Conservation (phyloP, 148 eudicot species). For the Cornus kousa region DNA sequence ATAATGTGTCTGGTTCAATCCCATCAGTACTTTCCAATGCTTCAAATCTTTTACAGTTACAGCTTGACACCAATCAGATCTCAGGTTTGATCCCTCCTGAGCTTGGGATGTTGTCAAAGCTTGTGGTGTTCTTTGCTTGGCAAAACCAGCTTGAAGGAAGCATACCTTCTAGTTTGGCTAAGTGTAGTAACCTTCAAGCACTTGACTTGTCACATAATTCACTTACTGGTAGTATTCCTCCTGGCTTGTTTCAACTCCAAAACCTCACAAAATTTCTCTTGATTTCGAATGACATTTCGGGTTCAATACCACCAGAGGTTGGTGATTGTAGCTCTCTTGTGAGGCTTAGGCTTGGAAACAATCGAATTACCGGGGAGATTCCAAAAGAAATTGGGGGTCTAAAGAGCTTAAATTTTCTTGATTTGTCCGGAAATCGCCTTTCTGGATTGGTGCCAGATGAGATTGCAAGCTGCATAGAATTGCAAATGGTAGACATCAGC, state of each 20-base stretch:
- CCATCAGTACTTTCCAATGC: slow-evolving; percentile 56
- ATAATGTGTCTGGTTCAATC: slow-evolving; percentile 75
- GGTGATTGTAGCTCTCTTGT: slow-evolving; percentile 48
- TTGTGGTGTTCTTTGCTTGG: slow-evolving; percentile 75
- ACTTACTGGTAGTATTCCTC: slow-evolving; percentile 60
- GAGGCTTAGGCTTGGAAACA: slow-evolving; percentile 48
- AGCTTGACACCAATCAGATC: slow-evolving; percentile 69
- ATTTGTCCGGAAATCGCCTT: slow-evolving; percentile 59
- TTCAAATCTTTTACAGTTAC: slow-evolving; percentile 48
- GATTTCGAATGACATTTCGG: slow-evolving; percentile 72
- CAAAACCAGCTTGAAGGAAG: slow-evolving; percentile 75
- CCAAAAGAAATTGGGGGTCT: slow-evolving; percentile 63
- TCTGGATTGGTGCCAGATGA: slow-evolving; percentile 62
- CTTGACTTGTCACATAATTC: slow-evolving; percentile 69
- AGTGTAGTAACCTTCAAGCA: slow-evolving; percentile 50
- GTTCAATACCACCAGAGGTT: slow-evolving; percentile 52
- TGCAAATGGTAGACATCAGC: slow-evolving; percentile 66
- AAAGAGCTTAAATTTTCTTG: slow-evolving; percentile 61
- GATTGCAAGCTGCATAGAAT: slow-evolving; percentile 56
- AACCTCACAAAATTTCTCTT: slow-evolving; percentile 70
- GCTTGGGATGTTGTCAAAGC: slow-evolving; percentile 46
- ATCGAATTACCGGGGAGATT: slow-evolving; percentile 51
- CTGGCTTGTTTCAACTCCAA: slow-evolving; percentile 48
- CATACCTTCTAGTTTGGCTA: slow-evolving; percentile 53
- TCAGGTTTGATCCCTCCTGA: slow-evolving; percentile 64